Evolutionary conservation across 495 filamentous ascomycete species (phyloP).

Genomic region (Filosporella fistucella): DNA sequence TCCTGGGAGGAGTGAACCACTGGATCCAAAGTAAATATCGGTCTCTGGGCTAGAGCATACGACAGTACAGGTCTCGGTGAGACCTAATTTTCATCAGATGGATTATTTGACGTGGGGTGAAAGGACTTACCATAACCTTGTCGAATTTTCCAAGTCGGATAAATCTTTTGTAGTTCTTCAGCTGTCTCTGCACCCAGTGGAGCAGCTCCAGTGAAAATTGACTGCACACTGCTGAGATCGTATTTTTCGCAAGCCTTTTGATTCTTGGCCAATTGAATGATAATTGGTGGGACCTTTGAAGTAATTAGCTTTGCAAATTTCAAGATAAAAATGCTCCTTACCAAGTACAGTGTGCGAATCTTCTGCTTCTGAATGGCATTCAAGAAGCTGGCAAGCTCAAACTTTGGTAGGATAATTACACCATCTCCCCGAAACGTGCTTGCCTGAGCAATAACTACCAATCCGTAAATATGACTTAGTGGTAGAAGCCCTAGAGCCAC

Average conservation of each 20-base stretch:
- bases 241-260: conserved; percentile 58
- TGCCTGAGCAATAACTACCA: conserved; percentile 71
- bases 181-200: conserved; percentile 79
- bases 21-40: conserved; percentile 70
- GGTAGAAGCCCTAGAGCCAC: conserved; percentile 71
- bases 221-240: conserved; percentile 64
- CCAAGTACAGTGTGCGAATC: conserved; percentile 62
- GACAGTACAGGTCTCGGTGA: conserved; percentile 80
- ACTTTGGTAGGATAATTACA: conserved; percentile 77
- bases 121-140: conserved; percentile 73
- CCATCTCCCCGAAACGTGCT: conserved; percentile 72
- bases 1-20: conserved; percentile 66
- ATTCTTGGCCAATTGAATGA: conserved; percentile 74
- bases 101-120: background rate
- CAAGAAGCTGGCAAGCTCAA: conserved; percentile 65
- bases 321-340: conserved; percentile 36
- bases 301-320: background rate
- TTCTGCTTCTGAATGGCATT: conserved; percentile 67
- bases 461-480: conserved; percentile 80
- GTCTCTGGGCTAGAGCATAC: conserved; percentile 57
- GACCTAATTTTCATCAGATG: too few relatives aligned
- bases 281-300: conserved; percentile 69
- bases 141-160: conserved; percentile 61
- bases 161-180: conserved; percentile 56
- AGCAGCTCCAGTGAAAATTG: conserved; percentile 77